Evolutionary conservation across 2,329 filamentous ascomycete genomes (phyloP), one percentile per base, ranked within the genome.

Genomic region (Colletotrichum lentis): DNA sequence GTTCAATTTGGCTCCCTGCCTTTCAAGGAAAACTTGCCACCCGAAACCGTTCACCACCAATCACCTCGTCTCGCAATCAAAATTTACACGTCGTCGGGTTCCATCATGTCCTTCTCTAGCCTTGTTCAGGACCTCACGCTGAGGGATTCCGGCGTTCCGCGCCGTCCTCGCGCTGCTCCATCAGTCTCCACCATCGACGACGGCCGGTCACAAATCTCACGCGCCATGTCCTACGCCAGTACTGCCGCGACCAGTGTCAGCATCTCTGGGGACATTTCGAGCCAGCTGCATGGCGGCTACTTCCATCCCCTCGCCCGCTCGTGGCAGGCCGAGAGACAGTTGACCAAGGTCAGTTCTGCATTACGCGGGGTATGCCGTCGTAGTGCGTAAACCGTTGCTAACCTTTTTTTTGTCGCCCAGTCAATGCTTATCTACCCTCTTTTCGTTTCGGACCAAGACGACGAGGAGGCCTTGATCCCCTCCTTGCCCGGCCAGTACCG

Each of bases 361-460:
- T n/a, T 39, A 31, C 5, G 27, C 10, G 44, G 39, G 22, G 53
- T 35, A 7, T 52, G 37, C 24, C 18, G 39, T 39, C 20, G 16
- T 41, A 22, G 6, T 46, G 27, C 7, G 27, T 41, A 54, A 52
- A 35, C 43, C 31, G 37, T 24, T 10, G 37, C 55, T 67, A 52
- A 69, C 60, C 60, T 24, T 8, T 31, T 16, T 47, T 50, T 69
- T 55, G 11, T 50, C 10, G 22, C 69, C 11, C 74, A 97, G 93
- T 96, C 94, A 44, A 98, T 98, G 96, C 90, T 99, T 75, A 97
- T 99, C 76, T 98, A 96, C 81, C 96, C 96, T 14, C 86, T 99
- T 72, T 99, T 99, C 83, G 88, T 99, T 72, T 97, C 96, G 75
- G 96, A 99, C 80, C 88, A 92, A 76, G 92, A 95, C 43, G 93